These are phyloP conservation scores for Posidonia oceanica DNA, from an alignment of 116 monocot species.

Conservation along the genomic window DNA sequence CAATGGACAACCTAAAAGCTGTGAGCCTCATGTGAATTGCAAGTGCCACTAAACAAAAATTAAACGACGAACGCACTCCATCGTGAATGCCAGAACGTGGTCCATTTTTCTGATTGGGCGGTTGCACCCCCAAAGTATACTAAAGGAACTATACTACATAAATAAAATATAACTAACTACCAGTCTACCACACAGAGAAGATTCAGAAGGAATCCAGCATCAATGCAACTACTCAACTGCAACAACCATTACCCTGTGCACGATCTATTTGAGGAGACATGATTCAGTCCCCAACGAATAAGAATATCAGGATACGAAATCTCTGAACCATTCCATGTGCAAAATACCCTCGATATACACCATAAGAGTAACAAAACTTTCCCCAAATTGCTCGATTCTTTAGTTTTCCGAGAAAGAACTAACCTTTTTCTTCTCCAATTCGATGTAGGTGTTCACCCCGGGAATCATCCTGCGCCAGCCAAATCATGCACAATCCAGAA, in stretches of 20 bases:
- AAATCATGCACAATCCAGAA: not conserved
- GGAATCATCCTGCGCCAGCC: conserved; percentile 65
- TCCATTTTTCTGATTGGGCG: too few relatives aligned
- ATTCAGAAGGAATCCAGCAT: not conserved
- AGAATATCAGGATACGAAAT: not conserved
- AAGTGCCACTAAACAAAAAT: too few relatives aligned
- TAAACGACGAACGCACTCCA: too few relatives aligned
- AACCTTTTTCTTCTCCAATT: conserved; percentile 87
- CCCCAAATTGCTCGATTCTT: not conserved
- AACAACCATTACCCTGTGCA: not conserved
- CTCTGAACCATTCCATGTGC: not conserved
- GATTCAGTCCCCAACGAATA: not conserved
- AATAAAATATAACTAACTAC: not conserved
- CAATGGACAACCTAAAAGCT: too few relatives aligned
- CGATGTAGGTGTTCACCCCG: conserved; percentile 60
- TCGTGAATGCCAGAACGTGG: too few relatives aligned
- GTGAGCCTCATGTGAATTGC: too few relatives aligned
- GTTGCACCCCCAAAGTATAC: not conserved
- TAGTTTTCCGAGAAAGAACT: not conserved
- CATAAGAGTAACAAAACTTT: too few relatives aligned
- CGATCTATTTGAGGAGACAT: not conserved
- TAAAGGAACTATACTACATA: not conserved
- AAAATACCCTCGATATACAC: not conserved
- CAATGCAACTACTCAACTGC: not conserved
- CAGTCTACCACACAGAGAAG: too few relatives aligned